phyloP scores from a whole-genome alignment of 2,329 filamentous ascomycete species.

The Pyrenophora seminiperda region DNA sequence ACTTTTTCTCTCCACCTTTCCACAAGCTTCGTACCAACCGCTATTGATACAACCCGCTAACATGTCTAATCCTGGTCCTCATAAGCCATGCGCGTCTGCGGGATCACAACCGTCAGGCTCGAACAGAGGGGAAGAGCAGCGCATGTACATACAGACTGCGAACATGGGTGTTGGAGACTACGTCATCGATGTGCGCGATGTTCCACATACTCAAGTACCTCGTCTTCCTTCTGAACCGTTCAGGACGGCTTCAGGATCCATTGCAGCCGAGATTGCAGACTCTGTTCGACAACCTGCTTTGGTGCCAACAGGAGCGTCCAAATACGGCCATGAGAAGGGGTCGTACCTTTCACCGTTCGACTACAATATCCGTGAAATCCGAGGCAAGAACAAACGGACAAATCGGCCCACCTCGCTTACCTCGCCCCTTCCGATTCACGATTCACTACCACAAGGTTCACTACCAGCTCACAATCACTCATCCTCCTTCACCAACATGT shows the following conservation, averaged over 20 bases:
- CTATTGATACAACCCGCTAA: too few relatives aligned
- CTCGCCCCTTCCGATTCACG: too few relatives aligned
- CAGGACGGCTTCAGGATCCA: not conserved
- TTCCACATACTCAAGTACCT: constrained; percentile 5
- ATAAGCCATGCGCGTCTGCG: too few relatives aligned
- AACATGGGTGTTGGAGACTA: constrained; percentile 7
- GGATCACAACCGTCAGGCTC: too few relatives aligned
- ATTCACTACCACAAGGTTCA: too few relatives aligned
- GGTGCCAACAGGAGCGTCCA: not conserved
- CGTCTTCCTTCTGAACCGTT: not conserved
- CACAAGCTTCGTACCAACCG: too few relatives aligned
- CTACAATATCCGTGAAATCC: not conserved
- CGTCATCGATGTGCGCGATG: constrained; percentile 12
- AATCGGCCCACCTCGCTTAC: not conserved
- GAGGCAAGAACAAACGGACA: not conserved
- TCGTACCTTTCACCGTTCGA: constrained; percentile 9
- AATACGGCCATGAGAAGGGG: constrained; percentile 3
- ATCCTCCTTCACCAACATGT: too few relatives aligned
- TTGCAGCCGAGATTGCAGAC: not conserved
- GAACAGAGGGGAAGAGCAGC: not conserved
- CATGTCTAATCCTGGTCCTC: too few relatives aligned
- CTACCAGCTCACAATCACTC: too few relatives aligned
- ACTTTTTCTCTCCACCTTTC: too few relatives aligned
- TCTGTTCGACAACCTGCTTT: not conserved
- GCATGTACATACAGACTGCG: not conserved